phyloP scores from a whole-genome alignment of 352 stramenopile genomes.

The Globisporangium spinosum region DNA sequence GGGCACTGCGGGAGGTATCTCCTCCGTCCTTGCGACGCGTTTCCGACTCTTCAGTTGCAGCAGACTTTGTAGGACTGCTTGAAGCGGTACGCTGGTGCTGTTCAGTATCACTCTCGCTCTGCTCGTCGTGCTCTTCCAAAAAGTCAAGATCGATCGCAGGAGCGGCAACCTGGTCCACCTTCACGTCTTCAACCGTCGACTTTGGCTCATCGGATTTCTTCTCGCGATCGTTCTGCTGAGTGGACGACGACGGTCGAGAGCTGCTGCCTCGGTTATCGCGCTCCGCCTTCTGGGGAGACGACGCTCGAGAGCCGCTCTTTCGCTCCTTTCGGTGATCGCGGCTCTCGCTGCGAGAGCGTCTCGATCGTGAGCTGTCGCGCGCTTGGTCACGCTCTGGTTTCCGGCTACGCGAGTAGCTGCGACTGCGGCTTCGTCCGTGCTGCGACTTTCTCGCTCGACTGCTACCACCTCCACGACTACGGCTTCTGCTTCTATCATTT shows the following conservation, averaged over 20 bases:
- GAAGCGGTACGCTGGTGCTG: conserved; percentile 2
- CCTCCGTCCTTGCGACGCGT: neutral
- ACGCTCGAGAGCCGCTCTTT: conserved; percentile 13
- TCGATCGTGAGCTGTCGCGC: conserved; percentile 25
- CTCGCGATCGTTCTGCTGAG: conserved; percentile 17
- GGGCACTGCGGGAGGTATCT: neutral
- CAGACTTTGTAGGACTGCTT: conserved; percentile 4
- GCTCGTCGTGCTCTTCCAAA: conserved; percentile 49
- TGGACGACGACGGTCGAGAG: neutral
- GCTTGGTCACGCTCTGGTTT: conserved; percentile 36
- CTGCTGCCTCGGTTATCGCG: conserved; percentile 6
- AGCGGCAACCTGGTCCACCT: conserved; percentile 70
- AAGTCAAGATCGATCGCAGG: conserved; percentile 86
- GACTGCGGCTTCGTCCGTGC: conserved; percentile 47
- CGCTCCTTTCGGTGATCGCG: conserved; percentile 24
- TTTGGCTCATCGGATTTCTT: conserved; percentile 17
- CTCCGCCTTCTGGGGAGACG: conserved; percentile 11
- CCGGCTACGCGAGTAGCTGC: conserved; percentile 40
- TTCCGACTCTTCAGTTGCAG: neutral
- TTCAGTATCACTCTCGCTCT: conserved; percentile 42
- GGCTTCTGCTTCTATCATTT: conserved; percentile 35
- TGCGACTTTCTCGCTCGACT: conserved; percentile 16
- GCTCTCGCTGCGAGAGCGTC: conserved; percentile 48
- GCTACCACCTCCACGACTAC: conserved; percentile 31
- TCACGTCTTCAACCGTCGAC: conserved; percentile 59